Base-by-base conservation (phyloP, 2,329 filamentous ascomycete species). In the Conoideocrella luteorostrata region DNA sequence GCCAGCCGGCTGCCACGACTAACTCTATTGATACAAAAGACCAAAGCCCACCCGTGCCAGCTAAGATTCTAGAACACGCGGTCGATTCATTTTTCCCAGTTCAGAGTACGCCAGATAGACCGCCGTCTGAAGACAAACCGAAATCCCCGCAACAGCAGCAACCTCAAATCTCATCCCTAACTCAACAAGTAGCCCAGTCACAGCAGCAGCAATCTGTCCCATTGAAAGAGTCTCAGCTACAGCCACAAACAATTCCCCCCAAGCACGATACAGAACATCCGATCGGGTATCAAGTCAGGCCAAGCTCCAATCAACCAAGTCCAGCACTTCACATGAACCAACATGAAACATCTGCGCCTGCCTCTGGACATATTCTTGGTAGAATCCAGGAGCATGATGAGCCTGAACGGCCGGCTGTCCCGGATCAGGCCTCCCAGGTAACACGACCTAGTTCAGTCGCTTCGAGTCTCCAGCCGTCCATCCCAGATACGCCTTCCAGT, bases 371-470 rank as follows among this genome's bases (percentile, higher is more conserved):
- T 21, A 22, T 50, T 6, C 30, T 52, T 18, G 47, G 38, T 28
- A 36, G 46, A 4, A 48, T 52, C 23, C 45, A 53, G 26, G 52
- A 54, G 34, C 41, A 47, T 32, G 49, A 53, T n/a, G 49, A 50
- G 33, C 28, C 36, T 22, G 44, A 47, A 7, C 32, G 12, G 21
- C 24, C 11, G 5, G 18, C 23, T 4, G 38, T 32, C 20, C 24
- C 28, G 18, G 22, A 22, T 24, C 29, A 30, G 6, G 24, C 44
- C 6, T 35, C 38, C 15, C 46, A 39, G n/a, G 23, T 17, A 10
- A 37, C 38, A 7, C 26, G 24, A 12, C 35, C 41, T 5, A 40
- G 28, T 21, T 44, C 44, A n/a, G 39, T 37, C 13, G 29, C 22
- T 4, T 47, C 50, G 15, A 39, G 30, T 18, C 2, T 41, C 9